These are phyloP conservation scores for Boletus fagicola DNA, from an alignment of 768 basidiomycete species.

Conservation along the genomic window DNA sequence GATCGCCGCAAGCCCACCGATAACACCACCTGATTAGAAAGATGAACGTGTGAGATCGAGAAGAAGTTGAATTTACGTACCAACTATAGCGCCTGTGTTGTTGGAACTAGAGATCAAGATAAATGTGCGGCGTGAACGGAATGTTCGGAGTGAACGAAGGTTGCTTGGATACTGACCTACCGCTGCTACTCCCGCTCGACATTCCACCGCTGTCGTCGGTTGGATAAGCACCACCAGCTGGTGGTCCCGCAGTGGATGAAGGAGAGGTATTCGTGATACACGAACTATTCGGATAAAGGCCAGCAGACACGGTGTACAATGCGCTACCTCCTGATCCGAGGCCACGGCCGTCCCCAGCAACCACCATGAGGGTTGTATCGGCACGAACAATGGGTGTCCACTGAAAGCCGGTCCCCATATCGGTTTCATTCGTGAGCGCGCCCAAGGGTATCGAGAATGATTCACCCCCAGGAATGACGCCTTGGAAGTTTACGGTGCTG, in stretches of 20 bases:
- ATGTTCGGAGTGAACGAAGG: neutral
- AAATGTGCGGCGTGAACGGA: neutral
- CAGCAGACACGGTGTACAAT: conserved; percentile 52
- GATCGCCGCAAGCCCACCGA: conserved; percentile 56
- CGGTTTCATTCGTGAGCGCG: conserved; percentile 40
- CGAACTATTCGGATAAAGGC: conserved; percentile 45
- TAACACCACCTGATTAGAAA: conserved; percentile 43
- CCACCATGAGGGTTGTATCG: conserved; percentile 64
- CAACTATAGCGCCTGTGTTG: conserved; percentile 51
- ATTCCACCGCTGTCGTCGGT: conserved; percentile 46
- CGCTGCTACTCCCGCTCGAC: conserved; percentile 26
- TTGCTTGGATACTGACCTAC: conserved; percentile 23
- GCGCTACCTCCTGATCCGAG: conserved; percentile 68
- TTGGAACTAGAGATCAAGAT: conserved; percentile 26
- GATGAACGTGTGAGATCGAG: conserved; percentile 5
- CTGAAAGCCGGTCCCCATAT: conserved; percentile 59
- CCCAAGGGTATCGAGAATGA: conserved; percentile 64
- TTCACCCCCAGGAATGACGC: conserved; percentile 77
- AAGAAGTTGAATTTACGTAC: conserved; percentile 26
- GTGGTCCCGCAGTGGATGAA: conserved; percentile 72
- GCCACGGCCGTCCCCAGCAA: conserved; percentile 66
- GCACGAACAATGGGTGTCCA: conserved; percentile 66
- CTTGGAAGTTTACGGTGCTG: conserved; percentile 61
- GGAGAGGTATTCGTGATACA: conserved; percentile 65
- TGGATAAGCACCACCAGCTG: conserved; percentile 72